Evolutionary conservation across 2,329 filamentous ascomycete species (phyloP).

Genomic region (Pseudogymnoascus sp.): DNA sequence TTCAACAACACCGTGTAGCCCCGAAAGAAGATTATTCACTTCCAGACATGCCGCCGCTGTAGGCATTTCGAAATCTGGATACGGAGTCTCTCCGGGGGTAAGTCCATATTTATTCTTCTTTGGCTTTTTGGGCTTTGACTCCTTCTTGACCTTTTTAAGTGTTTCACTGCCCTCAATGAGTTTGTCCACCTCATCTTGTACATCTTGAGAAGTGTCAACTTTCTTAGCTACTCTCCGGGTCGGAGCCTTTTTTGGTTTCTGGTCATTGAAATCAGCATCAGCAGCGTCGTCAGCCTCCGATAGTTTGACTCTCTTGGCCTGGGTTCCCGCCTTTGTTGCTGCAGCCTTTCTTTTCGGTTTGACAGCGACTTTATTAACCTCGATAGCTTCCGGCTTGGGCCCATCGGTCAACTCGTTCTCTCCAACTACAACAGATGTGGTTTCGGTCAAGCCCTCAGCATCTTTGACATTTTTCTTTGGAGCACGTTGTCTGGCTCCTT

Average conservation of each 20-base stretch:
- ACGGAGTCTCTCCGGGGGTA: constrained; percentile 55
- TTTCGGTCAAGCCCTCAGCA: not conserved
- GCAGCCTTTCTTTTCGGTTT: not conserved
- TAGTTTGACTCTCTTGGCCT: not conserved
- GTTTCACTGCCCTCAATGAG: constrained; percentile 10
- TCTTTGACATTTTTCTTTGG: not conserved
- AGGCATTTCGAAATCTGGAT: constrained; percentile 58
- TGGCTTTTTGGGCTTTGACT: constrained; percentile 17
- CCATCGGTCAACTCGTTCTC: not conserved
- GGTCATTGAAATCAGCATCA: not conserved
- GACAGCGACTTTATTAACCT: not conserved
- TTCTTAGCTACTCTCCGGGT: not conserved
- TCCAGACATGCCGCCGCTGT: constrained; percentile 62
- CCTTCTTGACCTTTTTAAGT: not conserved
- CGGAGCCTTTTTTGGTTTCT: constrained; percentile 7
- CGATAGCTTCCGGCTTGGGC: not conserved
- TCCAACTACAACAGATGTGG: not conserved
- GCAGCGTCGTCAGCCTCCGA: not conserved
- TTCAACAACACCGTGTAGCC: constrained; percentile 56
- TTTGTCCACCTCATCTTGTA: constrained; percentile 14
- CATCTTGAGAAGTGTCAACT: constrained; percentile 13
- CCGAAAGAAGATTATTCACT: constrained; percentile 58
- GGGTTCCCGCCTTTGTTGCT: not conserved
- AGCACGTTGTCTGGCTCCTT: not conserved
- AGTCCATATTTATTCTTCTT: constrained; percentile 43